Evolutionary conservation across 2,329 filamentous ascomycete genomes (phyloP), one percentile per base, ranked within the genome.

Genomic region (Aspergillus alliaceus): DNA sequence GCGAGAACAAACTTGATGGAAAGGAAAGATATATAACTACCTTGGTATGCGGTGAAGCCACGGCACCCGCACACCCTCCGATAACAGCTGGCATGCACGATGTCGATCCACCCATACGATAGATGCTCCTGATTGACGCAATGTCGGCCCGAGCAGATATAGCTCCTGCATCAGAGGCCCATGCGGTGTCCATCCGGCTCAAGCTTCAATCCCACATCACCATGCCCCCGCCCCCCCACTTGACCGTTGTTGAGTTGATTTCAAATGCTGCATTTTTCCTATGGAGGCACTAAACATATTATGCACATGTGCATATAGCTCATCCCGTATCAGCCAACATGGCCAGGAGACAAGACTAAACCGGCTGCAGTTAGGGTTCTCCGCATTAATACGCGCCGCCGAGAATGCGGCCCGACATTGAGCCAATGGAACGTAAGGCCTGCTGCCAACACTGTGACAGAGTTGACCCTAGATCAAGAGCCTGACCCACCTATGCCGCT

Each of bases 111-210:
- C n/a, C 47, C 24, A 59, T 59, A 39, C 49, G 15, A 51, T 29
- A 35, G 12, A 27, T 18, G 22, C 15, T 48, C 20, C 8, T 58
- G 48, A 65, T 65, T 66, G 57, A 55, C 18, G 15, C 37, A 52
- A 61, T 61, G 47, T 64, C 64, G 59, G 62, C 14, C 59, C 59
- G 63, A 57, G 22, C 8, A 8, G 6, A 7, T 25, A 27, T 27
- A 24, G 12, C 24, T 11, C 24, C 25, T 18, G 20, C 20, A 34
- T 49, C 34, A 39, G 35, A 12, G 34, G 35, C 20, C 40, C 15
- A 11, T 32, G 29, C n/a, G 47, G 31, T 32, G 37, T 37, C 37
- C 22, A 22, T 22, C 15, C 8, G 14, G 9, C 27, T 27, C 18
- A 4, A 37, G 20, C 25, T 37, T 20, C 47, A 22, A 34, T 18